phyloP scores from a whole-genome alignment of 345 rosid genomes.

The Cardiospermum halicacabum region DNA sequence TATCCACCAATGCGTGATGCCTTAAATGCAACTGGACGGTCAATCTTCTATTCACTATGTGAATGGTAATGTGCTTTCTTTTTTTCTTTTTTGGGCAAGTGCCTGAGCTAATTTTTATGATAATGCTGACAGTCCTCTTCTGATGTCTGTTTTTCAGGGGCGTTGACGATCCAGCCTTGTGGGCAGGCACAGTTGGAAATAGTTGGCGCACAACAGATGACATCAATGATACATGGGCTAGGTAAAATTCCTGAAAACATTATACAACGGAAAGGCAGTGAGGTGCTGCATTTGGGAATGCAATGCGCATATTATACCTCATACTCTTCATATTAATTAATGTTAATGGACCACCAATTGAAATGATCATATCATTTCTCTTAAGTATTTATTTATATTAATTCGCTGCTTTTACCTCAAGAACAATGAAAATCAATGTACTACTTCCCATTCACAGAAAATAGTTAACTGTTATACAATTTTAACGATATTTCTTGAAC shows the following conservation, averaged over 20 bases:
- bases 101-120: neutral
- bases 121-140: slow-evolving; percentile 9
- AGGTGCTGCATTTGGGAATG: neutral
- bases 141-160: slow-evolving; percentile 59
- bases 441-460: neutral
- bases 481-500: neutral
- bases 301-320: neutral
- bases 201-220: slow-evolving; percentile 98
- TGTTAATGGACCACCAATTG: neutral
- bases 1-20: slow-evolving; percentile 97
- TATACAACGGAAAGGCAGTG: neutral
- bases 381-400: neutral
- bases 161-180: slow-evolving; percentile 85
- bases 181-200: slow-evolving; percentile 92
- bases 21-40: slow-evolving; percentile 61
- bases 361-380: neutral
- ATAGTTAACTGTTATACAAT: neutral
- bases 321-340: neutral
- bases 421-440: neutral
- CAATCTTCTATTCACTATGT: slow-evolving; percentile 83
- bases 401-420: neutral
- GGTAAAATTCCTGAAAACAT: slow-evolving; percentile 42
- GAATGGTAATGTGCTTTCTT: slow-evolving; percentile 59
- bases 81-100: neutral
- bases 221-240: slow-evolving; percentile 93